Evolutionary conservation across 352 stramenopile species (phyloP).

Genomic region (Phytophthora kernoviae): DNA sequence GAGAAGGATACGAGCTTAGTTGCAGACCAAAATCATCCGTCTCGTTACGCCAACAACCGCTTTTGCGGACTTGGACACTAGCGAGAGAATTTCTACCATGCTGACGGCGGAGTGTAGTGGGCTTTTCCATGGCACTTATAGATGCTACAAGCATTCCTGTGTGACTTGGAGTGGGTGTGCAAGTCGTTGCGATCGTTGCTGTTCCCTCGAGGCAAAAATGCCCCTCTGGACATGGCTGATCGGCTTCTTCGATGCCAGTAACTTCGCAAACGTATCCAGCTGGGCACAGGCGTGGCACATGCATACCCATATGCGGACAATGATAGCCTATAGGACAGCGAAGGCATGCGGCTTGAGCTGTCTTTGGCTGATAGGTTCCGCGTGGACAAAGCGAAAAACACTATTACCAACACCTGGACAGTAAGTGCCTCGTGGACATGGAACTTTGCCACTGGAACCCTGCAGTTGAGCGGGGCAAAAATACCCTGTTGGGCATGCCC

Average conservation of each 20-base stretch:
- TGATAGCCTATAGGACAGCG: conserved; percentile 95
- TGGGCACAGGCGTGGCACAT: conserved; percentile 93
- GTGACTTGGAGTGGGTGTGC: conserved; percentile 42
- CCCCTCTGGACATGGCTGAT: conserved; percentile 94
- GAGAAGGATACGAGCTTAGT: conserved; percentile 73
- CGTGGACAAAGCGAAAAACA: conserved; percentile 95
- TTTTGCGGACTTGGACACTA: conserved; percentile 73
- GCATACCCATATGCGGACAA: conserved; percentile 93
- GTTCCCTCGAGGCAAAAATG: conserved; percentile 97
- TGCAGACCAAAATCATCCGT: conserved; percentile 96
- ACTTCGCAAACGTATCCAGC: conserved; percentile 95
- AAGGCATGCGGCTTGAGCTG: conserved; percentile 83
- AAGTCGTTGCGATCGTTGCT: conserved; percentile 92
- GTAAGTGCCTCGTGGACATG: conserved; percentile 78
- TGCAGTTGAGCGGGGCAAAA: conserved; percentile 86
- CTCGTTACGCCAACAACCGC: conserved; percentile 95
- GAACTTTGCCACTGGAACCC: conserved; percentile 38
- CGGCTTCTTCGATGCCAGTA: conserved; percentile 89
- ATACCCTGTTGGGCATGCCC: conserved; percentile 81
- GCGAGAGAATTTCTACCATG: conserved; percentile 20
- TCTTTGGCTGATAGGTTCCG: conserved; percentile 93
- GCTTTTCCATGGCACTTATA: conserved; percentile 35
- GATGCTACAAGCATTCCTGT: conserved; percentile 52
- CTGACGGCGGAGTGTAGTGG: conserved; percentile 47
- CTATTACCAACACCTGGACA: conserved; percentile 77